Conservation (phyloP, 1,284 basidiomycete genomes). For the Malassezia nana region DNA sequence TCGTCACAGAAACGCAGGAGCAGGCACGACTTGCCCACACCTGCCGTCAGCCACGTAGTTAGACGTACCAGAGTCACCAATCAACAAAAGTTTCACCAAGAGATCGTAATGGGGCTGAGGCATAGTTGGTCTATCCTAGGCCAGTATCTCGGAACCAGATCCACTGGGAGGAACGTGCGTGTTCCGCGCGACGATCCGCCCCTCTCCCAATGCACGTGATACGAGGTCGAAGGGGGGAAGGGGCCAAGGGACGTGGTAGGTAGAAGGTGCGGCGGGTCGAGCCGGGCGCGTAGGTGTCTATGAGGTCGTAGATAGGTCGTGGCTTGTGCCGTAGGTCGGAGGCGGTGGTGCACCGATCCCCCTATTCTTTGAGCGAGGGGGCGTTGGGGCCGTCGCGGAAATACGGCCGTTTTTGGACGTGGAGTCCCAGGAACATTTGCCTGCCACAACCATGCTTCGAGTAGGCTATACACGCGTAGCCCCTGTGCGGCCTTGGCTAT, state of each 20-base stretch:
- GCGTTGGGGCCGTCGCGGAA: neutral
- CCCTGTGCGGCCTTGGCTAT: neutral
- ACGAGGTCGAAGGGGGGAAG: neutral
- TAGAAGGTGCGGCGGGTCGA: too few species aligned
- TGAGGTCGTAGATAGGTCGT: too few species aligned
- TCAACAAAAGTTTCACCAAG: conserved; percentile 41
- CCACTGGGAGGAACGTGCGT: neutral
- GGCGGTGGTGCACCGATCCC: too few species aligned
- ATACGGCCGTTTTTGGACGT: neutral
- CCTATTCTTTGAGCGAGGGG: neutral
- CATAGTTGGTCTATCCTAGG: conserved; percentile 21
- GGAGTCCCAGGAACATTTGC: neutral
- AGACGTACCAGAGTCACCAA: conserved; percentile 26
- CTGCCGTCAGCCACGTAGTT: conserved; percentile 11
- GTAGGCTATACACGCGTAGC: neutral
- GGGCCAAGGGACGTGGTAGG: too few species aligned
- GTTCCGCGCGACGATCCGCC: neutral
- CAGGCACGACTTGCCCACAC: conserved; percentile 91
- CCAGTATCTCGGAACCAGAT: neutral
- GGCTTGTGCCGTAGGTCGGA: too few species aligned
- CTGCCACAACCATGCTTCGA: neutral
- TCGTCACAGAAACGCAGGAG: conserved; percentile 98
- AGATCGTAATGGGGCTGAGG: conserved; percentile 46
- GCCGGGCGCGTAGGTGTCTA: too few species aligned
- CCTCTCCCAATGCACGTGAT: neutral